These are phyloP conservation scores for Irpex sp. DNA, from an alignment of 1,284 basidiomycete species.

Conservation along the genomic window DNA sequence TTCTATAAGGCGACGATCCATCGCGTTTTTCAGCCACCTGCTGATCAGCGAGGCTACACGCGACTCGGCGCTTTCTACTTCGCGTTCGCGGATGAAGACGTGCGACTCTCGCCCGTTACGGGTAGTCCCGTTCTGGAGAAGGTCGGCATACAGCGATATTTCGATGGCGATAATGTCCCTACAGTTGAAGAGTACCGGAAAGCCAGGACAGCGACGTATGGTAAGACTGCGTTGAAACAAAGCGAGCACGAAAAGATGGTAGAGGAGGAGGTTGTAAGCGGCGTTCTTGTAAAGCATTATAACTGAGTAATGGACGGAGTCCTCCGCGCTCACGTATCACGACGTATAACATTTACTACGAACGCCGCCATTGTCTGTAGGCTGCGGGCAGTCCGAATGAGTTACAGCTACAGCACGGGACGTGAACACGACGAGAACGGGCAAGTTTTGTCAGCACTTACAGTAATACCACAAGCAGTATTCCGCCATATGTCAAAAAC, in stretches of 20 bases:
- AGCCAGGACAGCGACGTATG: conserved; percentile 33
- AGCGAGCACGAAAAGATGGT: conserved; percentile 26
- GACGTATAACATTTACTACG: background rate
- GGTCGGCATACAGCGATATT: conserved; percentile 29
- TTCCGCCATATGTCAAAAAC: no score
- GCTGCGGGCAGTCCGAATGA: no score
- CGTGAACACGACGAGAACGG: no score
- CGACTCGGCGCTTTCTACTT: conserved; percentile 45
- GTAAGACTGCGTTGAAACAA: conserved; percentile 28
- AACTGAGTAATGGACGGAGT: conserved; percentile 33
- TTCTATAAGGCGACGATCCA: conserved; percentile 41
- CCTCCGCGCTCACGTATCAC: background rate
- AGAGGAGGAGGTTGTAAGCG: conserved; percentile 41
- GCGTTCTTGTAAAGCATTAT: conserved; percentile 41
- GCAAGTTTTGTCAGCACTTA: no score
- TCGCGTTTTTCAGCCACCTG: conserved; percentile 45
- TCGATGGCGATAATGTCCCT: conserved; percentile 31
- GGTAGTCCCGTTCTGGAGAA: conserved; percentile 29
- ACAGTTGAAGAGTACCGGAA: conserved; percentile 36
- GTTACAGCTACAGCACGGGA: no score
- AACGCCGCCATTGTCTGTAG: no score
- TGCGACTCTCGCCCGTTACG: conserved; percentile 25
- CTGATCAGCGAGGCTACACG: conserved; percentile 41
- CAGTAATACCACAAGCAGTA: no score
- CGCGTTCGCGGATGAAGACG: conserved; percentile 29